These are phyloP conservation scores for Meira nashicola DNA, from an alignment of 1,284 basidiomycete species.

Conservation along the genomic window DNA sequence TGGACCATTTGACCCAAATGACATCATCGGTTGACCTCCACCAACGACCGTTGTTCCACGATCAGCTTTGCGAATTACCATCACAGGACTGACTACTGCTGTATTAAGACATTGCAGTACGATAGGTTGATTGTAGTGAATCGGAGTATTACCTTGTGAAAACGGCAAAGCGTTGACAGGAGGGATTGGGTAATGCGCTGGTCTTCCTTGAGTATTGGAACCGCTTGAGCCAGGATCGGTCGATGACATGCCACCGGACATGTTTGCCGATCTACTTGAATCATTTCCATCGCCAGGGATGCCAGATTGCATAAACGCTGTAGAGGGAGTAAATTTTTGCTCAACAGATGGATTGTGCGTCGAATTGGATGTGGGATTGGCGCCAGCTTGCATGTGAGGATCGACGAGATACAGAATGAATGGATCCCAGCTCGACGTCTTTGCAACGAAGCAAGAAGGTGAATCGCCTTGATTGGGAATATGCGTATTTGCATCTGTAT, in stretches of 20 bases:
- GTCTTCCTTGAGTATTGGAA: too few relatives aligned
- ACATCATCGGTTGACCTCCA: slow-evolving; percentile 61
- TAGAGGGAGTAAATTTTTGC: slow-evolving; percentile 4
- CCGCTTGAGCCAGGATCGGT: not conserved
- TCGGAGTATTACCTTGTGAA: slow-evolving; percentile 41
- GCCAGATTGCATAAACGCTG: too few relatives aligned
- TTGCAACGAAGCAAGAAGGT: slow-evolving; percentile 55
- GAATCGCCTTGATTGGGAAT: slow-evolving; percentile 23
- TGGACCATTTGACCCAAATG: slow-evolving; percentile 11
- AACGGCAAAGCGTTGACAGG: slow-evolving; percentile 83
- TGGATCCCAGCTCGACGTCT: slow-evolving; percentile 64
- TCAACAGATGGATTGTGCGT: slow-evolving; percentile 56
- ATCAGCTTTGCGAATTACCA: slow-evolving; percentile 89
- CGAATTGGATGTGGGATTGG: slow-evolving; percentile 62
- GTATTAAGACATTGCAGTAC: slow-evolving; percentile 90
- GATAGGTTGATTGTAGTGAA: slow-evolving; percentile 93
- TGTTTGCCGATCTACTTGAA: too few relatives aligned
- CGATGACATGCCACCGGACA: not conserved
- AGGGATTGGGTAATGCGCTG: slow-evolving; percentile 66
- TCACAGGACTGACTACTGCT: slow-evolving; percentile 82
- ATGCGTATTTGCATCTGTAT: slow-evolving; percentile 12
- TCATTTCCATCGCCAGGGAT: too few relatives aligned
- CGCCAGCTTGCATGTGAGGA: slow-evolving; percentile 62
- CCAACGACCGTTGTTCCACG: slow-evolving; percentile 83
- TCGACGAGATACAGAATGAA: slow-evolving; percentile 79